Base-by-base conservation (phyloP, 371 early-diverging fungal genomes). In the Circinella umbellata region DNA sequence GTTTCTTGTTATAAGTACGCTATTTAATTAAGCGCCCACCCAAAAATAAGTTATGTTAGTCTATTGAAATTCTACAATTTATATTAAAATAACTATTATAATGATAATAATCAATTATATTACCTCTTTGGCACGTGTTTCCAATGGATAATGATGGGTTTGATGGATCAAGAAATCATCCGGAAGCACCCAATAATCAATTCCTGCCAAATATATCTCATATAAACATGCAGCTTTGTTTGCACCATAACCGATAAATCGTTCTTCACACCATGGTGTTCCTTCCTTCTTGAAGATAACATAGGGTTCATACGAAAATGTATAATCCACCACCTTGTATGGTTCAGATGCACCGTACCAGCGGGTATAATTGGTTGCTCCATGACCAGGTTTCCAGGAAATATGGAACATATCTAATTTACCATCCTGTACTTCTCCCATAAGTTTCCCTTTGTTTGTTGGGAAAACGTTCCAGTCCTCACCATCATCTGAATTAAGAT, bases 221-320 rank as follows among this genome's bases (percentile, higher is more conserved):
- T 87, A 89, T 55, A 90, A 74, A 69, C 91, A 90, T 10, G 91
- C 91, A 39, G 90, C 89, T 73, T 89, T 90, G 75, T 90, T 90
- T 34, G 88, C 87, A 64, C 91, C 91, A 74, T 90, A 90, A 10
- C 91, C 91, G 59, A 89, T 79, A 65, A 89, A 90, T 9, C 90
- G 81, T 70, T 89, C 91, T 62, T 90, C 90, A 71, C 91, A 89
- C 89, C 88, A 89, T 8, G 87, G 86, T 0, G 88, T 77, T 11
- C 87, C 86, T 63, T 89, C 88, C 70, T 85, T 86, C 66, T 86
- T 86, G 65, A 83, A 81, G 51, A 89, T 81, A 20, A 89, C 89
- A 70, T 88, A 88, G 13, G 89, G 88, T 60, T 89, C 88, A 66
- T 89, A 89, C n/a, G 86, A 84, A 72, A 76, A 83, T 61, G 83